phyloP scores from a whole-genome alignment of 768 basidiomycete species.

The Suillus subaureus region DNA sequence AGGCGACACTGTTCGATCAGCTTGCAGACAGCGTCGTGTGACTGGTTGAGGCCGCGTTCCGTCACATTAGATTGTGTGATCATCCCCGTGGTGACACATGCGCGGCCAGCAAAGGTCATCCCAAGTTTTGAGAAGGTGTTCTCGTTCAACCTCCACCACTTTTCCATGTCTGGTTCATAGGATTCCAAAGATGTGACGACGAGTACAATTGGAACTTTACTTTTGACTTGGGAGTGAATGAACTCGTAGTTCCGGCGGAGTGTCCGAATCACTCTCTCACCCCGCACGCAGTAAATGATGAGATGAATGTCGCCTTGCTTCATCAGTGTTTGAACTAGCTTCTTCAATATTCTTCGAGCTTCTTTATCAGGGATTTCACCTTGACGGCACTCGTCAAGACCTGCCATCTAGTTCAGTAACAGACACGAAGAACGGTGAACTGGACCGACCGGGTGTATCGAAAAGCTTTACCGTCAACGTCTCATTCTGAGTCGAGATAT shows the following conservation, averaged over 20 bases:
- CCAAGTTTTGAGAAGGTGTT: slow-evolving; percentile 29
- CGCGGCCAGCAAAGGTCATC: neutral
- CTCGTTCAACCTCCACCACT: slow-evolving; percentile 42
- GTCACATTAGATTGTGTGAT: neutral
- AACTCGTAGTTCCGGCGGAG: slow-evolving; percentile 31
- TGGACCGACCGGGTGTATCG: too few relatives aligned
- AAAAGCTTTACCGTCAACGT: too few relatives aligned
- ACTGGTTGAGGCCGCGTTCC: slow-evolving; percentile 5
- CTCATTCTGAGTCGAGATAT: too few relatives aligned
- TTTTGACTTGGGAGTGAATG: slow-evolving; percentile 32
- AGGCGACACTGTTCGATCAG: neutral
- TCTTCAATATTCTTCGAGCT: slow-evolving; percentile 28
- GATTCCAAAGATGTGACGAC: slow-evolving; percentile 38
- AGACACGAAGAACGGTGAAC: too few relatives aligned
- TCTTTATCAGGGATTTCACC: slow-evolving; percentile 28
- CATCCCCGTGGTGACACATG: slow-evolving; percentile 6
- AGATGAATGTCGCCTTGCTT: slow-evolving; percentile 27
- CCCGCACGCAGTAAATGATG: slow-evolving; percentile 38
- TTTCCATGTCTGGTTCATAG: slow-evolving; percentile 32
- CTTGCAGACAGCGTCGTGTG: slow-evolving; percentile 23
- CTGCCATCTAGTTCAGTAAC: too few relatives aligned
- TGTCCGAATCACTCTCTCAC: slow-evolving; percentile 24
- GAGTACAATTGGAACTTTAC: slow-evolving; percentile 34
- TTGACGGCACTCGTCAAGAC: slow-evolving; percentile 17
- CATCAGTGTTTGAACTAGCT: slow-evolving; percentile 35